These are phyloP conservation scores for Aspergillus sp. DNA, from an alignment of 2,329 filamentous ascomycete species.

Conservation along the genomic window DNA sequence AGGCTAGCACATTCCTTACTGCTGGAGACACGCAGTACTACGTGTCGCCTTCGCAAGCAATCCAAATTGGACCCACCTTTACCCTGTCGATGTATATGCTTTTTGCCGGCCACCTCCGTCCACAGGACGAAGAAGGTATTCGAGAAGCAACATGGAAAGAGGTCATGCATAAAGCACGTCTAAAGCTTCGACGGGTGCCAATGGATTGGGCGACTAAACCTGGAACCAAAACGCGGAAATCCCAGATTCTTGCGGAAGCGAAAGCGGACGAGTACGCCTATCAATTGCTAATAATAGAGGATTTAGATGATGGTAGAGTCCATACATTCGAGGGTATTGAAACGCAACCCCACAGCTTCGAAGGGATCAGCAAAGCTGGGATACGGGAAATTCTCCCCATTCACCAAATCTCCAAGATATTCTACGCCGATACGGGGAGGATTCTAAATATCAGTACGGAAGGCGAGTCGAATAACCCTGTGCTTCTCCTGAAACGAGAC, in stretches of 20 bases:
- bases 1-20: slow-evolving; percentile 85
- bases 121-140: slow-evolving; percentile 49
- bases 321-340: slow-evolving; percentile 58
- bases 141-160: slow-evolving; percentile 83
- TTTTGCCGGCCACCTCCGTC: slow-evolving; percentile 67
- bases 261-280: slow-evolving; percentile 63
- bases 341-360: slow-evolving; percentile 49
- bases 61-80: slow-evolving; percentile 83
- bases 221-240: slow-evolving; percentile 4
- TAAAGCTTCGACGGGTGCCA: slow-evolving; percentile 68
- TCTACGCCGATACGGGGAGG: slow-evolving; percentile 84
- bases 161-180: slow-evolving; percentile 82
- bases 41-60: slow-evolving; percentile 51
- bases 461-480: slow-evolving; percentile 61
- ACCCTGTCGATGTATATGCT: slow-evolving; percentile 90
- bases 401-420: slow-evolving; percentile 77
- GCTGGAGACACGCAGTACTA: slow-evolving; percentile 78
- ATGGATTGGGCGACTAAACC: slow-evolving; percentile 41
- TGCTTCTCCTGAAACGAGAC: slow-evolving; percentile 67
- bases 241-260: slow-evolving; percentile 32
- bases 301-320: slow-evolving; percentile 63
- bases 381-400: slow-evolving; percentile 60
- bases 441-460: slow-evolving; percentile 73
- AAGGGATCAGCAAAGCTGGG: slow-evolving; percentile 54
- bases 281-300: slow-evolving; percentile 72